Conservation (phyloP, 257 asterid genomes). For the Thymus mandschuricus region DNA sequence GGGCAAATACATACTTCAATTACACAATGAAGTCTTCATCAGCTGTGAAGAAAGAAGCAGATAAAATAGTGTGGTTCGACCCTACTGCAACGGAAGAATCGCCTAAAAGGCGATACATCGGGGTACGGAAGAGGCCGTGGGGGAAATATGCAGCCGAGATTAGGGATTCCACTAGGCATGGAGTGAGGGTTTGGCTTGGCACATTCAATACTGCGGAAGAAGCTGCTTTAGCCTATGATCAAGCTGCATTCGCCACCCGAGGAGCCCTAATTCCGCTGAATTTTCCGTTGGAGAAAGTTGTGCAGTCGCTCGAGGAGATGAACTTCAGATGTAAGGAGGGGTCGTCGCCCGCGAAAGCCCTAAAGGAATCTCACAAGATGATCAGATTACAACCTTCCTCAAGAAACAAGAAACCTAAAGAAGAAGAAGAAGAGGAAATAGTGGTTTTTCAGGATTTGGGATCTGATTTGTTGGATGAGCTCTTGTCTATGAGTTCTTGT, state of each 20-base stretch:
- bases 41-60: conserved; percentile 20
- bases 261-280: conserved; percentile 41
- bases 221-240: conserved; percentile 51
- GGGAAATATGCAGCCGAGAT: conserved; percentile 50
- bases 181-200: conserved; percentile 55
- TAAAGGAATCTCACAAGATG: conserved; percentile 43
- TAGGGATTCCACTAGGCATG: conserved; percentile 46
- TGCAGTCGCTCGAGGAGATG: conserved; percentile 41
- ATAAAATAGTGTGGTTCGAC: conserved; percentile 1
- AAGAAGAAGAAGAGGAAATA: conserved; percentile 13
- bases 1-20: not conserved
- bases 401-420: not conserved
- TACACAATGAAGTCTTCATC: conserved; percentile 20
- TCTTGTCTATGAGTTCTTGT: conserved; percentile 29
- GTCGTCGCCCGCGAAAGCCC: conserved; percentile 44
- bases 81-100: not conserved
- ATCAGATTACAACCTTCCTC: not conserved
- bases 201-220: conserved; percentile 45
- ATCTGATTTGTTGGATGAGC: conserved; percentile 45
- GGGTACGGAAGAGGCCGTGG: conserved; percentile 47
- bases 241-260: conserved; percentile 47
- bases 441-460: conserved; percentile 50
- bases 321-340: conserved; percentile 42
- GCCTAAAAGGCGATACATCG: conserved; percentile 31
- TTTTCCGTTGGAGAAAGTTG: conserved; percentile 36